Evolutionary conservation across 495 filamentous ascomycete genomes (phyloP).

Genomic region (Pseudoneurospora amorphoporcata): DNA sequence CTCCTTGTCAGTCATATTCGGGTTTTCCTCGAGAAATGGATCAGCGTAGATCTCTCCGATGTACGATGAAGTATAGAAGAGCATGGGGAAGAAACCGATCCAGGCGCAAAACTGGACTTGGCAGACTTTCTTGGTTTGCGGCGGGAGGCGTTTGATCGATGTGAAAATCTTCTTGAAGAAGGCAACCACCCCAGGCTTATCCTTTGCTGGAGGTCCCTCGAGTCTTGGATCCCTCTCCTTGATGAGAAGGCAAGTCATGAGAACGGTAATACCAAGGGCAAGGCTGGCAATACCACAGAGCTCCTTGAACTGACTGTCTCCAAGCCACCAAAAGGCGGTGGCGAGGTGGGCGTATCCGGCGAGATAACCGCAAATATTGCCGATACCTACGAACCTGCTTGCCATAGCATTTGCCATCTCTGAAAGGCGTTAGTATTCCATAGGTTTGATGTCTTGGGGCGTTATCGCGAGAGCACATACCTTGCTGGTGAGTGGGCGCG

Average conservation of each 20-base stretch:
- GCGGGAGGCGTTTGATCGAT: constrained; percentile 63
- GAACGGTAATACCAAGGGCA: constrained; percentile 53
- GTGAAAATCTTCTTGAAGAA: constrained; percentile 74
- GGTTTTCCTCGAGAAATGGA: constrained; percentile 63
- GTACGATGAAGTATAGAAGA: constrained; percentile 89
- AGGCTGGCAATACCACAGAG: constrained; percentile 74
- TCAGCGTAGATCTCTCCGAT: constrained; percentile 84
- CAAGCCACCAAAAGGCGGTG: constrained; percentile 59
- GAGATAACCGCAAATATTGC: constrained; percentile 78
- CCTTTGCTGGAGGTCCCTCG: constrained; percentile 48
- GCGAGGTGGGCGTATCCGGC: constrained; percentile 73
- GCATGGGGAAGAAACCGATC: constrained; percentile 92
- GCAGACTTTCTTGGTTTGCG: constrained; percentile 73
- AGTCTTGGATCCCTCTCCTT: constrained; percentile 68
- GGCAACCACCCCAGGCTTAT: constrained; percentile 52
- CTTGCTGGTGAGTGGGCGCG: constrained; percentile 80
- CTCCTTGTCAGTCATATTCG: constrained; percentile 61
- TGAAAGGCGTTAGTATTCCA: constrained; percentile 7
- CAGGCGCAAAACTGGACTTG: constrained; percentile 81
- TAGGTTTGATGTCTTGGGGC: neutral
- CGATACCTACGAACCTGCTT: constrained; percentile 65
- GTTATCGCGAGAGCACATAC: constrained; percentile 14
- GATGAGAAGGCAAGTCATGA: constrained; percentile 54
- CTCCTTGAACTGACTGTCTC: constrained; percentile 79
- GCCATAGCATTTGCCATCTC: constrained; percentile 83